phyloP scores from a whole-genome alignment of 75 land plant genomes.

The Chamaecyparis obtusa region DNA sequence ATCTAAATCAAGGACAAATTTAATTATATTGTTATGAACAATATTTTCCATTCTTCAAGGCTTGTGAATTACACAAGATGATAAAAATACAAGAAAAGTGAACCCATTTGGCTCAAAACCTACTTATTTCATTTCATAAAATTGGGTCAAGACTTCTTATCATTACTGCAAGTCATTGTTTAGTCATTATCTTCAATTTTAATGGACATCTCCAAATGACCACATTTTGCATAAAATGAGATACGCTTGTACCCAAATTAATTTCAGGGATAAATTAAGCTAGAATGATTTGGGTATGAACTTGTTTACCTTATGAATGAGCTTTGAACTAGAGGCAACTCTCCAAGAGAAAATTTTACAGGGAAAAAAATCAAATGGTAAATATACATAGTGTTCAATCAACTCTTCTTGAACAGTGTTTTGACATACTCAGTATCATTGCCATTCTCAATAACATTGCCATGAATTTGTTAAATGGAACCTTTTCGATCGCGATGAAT shows the following conservation, averaged over 20 bases:
- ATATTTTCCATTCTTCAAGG: too few species aligned
- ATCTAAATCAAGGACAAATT: too few species aligned
- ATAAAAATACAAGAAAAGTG: constrained; percentile 19
- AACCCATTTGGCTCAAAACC: constrained; percentile 20
- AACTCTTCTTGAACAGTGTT: too few species aligned
- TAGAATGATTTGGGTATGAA: background rate
- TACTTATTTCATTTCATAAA: constrained; percentile 21
- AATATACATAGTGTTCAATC: too few species aligned
- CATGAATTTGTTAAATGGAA: too few species aligned
- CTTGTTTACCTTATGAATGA: background rate
- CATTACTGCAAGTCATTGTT: constrained; percentile 4
- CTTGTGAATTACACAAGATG: constrained; percentile 12
- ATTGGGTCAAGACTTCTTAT: background rate
- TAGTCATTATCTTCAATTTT: constrained; percentile 8
- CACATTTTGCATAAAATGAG: too few species aligned
- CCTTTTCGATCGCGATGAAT: too few species aligned
- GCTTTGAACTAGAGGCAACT: background rate
- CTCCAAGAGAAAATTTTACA: background rate
- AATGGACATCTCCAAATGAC: too few species aligned
- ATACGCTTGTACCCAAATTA: constrained; percentile 28
- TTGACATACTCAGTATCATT: too few species aligned
- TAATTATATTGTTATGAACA: too few species aligned
- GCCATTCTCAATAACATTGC: too few species aligned
- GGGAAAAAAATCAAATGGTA: too few species aligned
- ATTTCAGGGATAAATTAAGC: constrained; percentile 12